Base-by-base conservation (phyloP, 2,329 filamentous ascomycete genomes). In the Fusarium kyushuense region DNA sequence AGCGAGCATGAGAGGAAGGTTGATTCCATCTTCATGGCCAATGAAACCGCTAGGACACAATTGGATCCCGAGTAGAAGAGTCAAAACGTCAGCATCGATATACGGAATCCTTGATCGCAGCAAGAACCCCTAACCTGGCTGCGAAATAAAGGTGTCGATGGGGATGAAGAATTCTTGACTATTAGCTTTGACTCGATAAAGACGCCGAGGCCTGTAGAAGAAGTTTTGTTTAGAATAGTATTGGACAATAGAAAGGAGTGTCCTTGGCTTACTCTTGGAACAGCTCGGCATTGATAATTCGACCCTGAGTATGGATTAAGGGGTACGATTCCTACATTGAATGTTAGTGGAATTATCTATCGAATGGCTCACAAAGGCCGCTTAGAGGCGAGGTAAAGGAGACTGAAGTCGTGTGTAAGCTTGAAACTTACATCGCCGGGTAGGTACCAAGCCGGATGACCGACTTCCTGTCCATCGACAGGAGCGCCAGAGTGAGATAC, bases 1-100 rank as follows among this genome's bases (percentile, higher is more conserved):
- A 16, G 42, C 27, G n/a, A 69, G 30, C 16, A 77, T 49, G 19
- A 72, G 59, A 11, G 68, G 61, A 11, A 77, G 68, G 30, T 69
- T 76, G 6, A 76, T 32, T 0, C 62, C 63, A 4, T 36, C 36
- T 36, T 76, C 74, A 3, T 54, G 58, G 10, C 73, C 70, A 5
- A 67, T 12, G 2, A 77, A 55, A 6, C 65, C 72, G 2, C 45
- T 58, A 1, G 59, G 19, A 3, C 69, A 67, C 33, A 63, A 9
- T 8, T 63, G 53, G 16, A 63, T 48, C 33, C 70, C 59, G 3
- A 74, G 54, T 7, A 77, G 55, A 25, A 76, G 43, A n/a, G 53
- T 40, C 19, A 76, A 70, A 19, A 75, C 46, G 7, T 61, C 42
- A n/a, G 67, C 48, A 14, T 65, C 35, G 6, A 69, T 33, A 10